phyloP scores from a whole-genome alignment of 345 rosid species.

The Eutrema yunnanense region DNA sequence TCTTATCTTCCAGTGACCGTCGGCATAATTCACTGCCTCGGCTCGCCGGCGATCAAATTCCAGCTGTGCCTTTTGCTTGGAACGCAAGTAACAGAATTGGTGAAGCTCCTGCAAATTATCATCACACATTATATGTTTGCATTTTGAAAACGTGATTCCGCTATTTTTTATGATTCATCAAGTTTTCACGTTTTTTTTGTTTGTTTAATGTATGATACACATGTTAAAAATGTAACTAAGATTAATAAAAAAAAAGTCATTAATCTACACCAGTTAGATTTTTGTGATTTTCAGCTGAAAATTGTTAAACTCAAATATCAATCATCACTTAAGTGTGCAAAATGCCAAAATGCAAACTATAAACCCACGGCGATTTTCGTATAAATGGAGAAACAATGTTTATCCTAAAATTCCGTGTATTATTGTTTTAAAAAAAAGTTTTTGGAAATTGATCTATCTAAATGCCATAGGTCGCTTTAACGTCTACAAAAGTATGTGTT shows the following conservation, averaged over 20 bases:
- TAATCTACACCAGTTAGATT: too few relatives aligned
- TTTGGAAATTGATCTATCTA: not conserved
- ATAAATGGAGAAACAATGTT: not conserved
- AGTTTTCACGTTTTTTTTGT: too few relatives aligned
- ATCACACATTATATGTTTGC: not conserved
- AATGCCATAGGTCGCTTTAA: not conserved
- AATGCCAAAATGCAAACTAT: too few relatives aligned
- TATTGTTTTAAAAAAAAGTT: not conserved
- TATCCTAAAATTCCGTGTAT: not conserved
- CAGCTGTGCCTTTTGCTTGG: constrained; percentile 90
- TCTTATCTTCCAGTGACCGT: constrained; percentile 67
- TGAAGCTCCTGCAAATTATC: constrained; percentile 38
- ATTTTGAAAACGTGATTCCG: too few relatives aligned
- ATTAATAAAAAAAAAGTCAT: too few relatives aligned
- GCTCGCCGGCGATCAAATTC: constrained; percentile 85
- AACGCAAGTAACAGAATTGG: constrained; percentile 64
- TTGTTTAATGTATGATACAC: too few relatives aligned
- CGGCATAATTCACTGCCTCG: constrained; percentile 57
- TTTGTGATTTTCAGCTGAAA: too few relatives aligned
- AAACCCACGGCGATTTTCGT: not conserved
- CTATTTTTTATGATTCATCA: too few relatives aligned
- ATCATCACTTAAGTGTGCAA: too few relatives aligned
- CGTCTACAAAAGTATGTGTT: not conserved
- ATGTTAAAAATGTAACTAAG: too few relatives aligned
- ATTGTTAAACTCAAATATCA: too few relatives aligned